Evolutionary conservation across 1,284 basidiomycete genomes (phyloP).

Genomic region (Quambalaria eucalypti): DNA sequence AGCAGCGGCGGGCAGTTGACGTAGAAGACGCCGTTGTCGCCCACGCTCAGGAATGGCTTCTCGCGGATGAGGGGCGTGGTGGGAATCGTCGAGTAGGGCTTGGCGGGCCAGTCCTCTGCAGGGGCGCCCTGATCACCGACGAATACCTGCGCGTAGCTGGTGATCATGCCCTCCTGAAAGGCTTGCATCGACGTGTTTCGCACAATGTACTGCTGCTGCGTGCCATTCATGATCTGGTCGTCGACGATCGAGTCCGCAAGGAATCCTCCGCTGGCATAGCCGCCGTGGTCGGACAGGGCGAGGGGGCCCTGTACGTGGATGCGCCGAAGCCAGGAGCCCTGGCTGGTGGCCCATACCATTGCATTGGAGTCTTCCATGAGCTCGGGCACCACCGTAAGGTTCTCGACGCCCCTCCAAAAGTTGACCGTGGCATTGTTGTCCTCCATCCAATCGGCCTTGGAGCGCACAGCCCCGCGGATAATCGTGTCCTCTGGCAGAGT

Average conservation of each 20-base stretch:
- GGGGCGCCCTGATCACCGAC: conserved; percentile 1
- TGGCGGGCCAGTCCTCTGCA: conserved; percentile 2
- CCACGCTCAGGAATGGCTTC: background rate
- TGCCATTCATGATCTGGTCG: conserved; percentile 1
- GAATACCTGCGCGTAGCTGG: conserved; percentile 2
- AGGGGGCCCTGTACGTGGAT: background rate
- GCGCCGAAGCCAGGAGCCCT: conserved; percentile 2
- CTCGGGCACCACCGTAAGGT: conserved; percentile 1
- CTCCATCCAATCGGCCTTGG: conserved; percentile 1
- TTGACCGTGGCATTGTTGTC: conserved; percentile 2
- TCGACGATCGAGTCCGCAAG: conserved; percentile 1
- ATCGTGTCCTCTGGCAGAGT: background rate
- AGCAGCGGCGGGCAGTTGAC: background rate
- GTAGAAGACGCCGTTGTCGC: background rate
- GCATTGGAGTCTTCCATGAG: background rate
- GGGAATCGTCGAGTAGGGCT: conserved; percentile 2
- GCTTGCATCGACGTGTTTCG: background rate
- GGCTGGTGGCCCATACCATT: conserved; percentile 1
- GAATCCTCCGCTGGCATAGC: background rate
- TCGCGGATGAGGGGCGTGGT: background rate
- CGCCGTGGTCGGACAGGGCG: background rate
- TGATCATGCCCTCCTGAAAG: background rate
- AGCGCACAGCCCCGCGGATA: background rate
- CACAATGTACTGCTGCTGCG: conserved; percentile 2
- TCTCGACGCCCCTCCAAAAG: conserved; percentile 4